Base-by-base conservation (phyloP, 2,329 filamentous ascomycete genomes). In the Microcera coccophila region DNA sequence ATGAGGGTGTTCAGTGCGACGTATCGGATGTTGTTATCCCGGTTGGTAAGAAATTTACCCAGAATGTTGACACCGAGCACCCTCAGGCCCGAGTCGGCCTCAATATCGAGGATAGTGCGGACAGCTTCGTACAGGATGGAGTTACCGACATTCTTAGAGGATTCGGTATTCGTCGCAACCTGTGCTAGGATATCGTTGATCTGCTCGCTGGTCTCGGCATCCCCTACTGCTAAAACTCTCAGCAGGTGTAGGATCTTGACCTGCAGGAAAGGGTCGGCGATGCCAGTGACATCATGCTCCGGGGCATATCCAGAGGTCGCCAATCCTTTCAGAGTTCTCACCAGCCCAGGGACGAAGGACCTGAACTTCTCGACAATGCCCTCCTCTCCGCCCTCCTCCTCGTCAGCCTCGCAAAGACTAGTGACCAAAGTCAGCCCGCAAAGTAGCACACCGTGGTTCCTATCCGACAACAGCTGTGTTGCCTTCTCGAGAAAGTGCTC, bases 1-100 rank as follows among this genome's bases (percentile, higher is more conserved):
- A 96, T 94, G 38, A 98, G 74, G 0, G 93, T 98, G 68, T 98
- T 98, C 39, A 98, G 75, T 15, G 93, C 93, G 39, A 98, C 93
- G 62, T 98, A 98, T 66, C 93, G 85, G 59, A 98, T 98, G 63
- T 98, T 98, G 75, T 98, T 98, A 69, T 98, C 93, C 57, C 91
- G 84, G 72, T 98, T 98, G n/a, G 90, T 85, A 49, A 98, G 71
- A 70, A 98, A 98, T 64, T 97, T 98, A 63, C 94, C 93, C 18
- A 98, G 80, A 53, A 98, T 98, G 63, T 98, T 98, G 56, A 98
- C 93, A 60, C 93, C 93, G 19, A 98, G 77, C 17, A 98, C 93
- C 38, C 94, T 79, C 50, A 98, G 72, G 26, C 93, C 91, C 9
- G 93, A 95, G 62, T 98, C 94, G 17, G 93, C 94, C 67, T 98